Base-by-base conservation (phyloP, 75 land plant species). In the Selaginella tamariscina region DNA sequence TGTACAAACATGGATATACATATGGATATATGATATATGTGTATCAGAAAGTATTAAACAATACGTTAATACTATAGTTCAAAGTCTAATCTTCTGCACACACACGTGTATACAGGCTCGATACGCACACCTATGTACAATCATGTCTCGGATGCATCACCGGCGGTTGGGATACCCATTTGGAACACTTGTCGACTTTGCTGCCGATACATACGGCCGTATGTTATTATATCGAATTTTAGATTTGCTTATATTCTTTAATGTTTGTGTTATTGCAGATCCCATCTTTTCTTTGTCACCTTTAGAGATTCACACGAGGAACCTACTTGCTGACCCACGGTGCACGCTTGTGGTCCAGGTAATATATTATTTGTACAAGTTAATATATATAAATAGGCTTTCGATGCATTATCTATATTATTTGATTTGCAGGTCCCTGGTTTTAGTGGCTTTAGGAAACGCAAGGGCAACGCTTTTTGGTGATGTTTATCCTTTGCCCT, bases 91-190 rank as follows among this genome's bases (percentile, higher is more conserved):
- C n/a, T n/a, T n/a, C n/a, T n/a, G n/a, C n/a, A n/a, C n/a, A n/a
- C n/a, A n/a, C n/a, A n/a, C 18, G 15, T 73, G 0, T 56, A 55
- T 68, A 54, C 77, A 95, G 99, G 99, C 97, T 32, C 83, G 92
- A 31, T 95, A 84, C 85, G 96, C 97, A 33, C 99, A 95, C 77
- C 70, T 95, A 9, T 90, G 92, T 68, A 95, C 96, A 31, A 80
- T 90, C 8, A 95, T 95, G 99, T 90, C 99, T 18, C 82, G 80
- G 28, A 95, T 90, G 99, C 96, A 91, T 81, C 99, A 95, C 65
- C 86, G 92, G 1, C 73, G 96, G 30, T 77, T 74, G 63, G 97
- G 97, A 1, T 95, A 90, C 59, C 99, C 99, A 33, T 90, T 91
- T 70, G 99, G 99, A 24, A 86, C 96, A 15, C 44, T 95, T 0